Evolutionary conservation across 768 basidiomycete species (phyloP).

Genomic region (Exidia glandulosa): DNA sequence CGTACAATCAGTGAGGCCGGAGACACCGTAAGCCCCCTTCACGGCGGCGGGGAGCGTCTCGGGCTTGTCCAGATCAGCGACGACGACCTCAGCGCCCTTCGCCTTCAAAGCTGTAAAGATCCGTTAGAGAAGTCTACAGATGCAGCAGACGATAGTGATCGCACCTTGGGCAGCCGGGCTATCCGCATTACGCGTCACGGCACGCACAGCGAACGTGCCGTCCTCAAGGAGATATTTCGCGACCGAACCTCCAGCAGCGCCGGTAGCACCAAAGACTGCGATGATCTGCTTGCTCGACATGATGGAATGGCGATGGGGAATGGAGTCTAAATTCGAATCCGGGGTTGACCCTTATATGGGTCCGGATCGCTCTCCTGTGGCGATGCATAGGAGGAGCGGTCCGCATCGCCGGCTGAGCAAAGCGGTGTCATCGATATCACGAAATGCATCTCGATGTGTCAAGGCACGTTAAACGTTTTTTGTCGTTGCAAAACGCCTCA

Average conservation of each 20-base stretch:
- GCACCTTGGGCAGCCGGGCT: conserved; percentile 16
- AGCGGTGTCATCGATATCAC: too few species aligned
- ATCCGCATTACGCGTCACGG: conserved; percentile 20
- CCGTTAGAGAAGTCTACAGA: not conserved
- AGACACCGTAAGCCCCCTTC: conserved; percentile 21
- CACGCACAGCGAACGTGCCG: conserved; percentile 23
- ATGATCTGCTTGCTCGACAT: conserved; percentile 12
- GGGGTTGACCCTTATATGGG: too few species aligned
- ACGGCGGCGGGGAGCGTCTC: conserved; percentile 16
- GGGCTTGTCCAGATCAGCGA: conserved; percentile 14
- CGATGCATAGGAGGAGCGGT: too few species aligned
- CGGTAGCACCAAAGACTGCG: conserved; percentile 28
- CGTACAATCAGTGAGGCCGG: conserved; percentile 15
- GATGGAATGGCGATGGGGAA: not conserved
- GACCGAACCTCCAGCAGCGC: conserved; percentile 21
- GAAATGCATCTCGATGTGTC: too few species aligned
- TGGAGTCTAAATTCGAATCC: too few species aligned
- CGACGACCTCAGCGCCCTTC: conserved; percentile 9
- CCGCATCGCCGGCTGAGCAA: too few species aligned
- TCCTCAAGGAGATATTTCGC: conserved; percentile 21
- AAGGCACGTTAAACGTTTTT: too few species aligned
- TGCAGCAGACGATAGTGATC: not conserved
- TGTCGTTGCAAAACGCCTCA: too few species aligned
- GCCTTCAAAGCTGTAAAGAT: conserved; percentile 1
- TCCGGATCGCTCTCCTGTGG: too few species aligned